Percentiles rank a stretch among this genome's conserved stretches.
Conservation (phyloP, 305 asterid genomes). For the Petunia hybrid region DNA sequence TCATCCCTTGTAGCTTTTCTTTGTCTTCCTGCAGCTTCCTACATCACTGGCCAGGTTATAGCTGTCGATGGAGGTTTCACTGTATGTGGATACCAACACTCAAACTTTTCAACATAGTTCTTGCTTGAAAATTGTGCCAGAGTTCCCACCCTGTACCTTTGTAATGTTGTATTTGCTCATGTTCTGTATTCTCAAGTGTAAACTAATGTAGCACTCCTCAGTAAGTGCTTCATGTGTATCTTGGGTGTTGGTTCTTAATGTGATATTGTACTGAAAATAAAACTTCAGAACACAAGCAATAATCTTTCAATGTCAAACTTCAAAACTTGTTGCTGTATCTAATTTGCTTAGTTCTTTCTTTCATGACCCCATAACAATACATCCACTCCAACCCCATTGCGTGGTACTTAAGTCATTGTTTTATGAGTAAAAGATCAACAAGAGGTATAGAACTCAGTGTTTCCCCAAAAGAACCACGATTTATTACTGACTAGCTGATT, state of each 20-base stretch:
- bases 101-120: not conserved
- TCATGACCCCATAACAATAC: not conserved
- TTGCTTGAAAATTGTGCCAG: not conserved
- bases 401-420: not conserved
- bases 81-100: conserved; percentile 55
- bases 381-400: not conserved
- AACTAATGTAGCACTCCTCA: not conserved
- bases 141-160: not conserved
- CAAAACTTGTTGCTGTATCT: too few species aligned
- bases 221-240: too few species aligned
- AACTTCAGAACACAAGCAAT: not conserved
- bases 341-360: not conserved
- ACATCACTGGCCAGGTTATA: conserved; percentile 77
- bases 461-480: not conserved
- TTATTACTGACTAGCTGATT: not conserved
- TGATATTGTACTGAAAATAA: not conserved
- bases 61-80: conserved; percentile 89
- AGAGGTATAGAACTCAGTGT: not conserved
- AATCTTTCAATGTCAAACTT: not conserved
- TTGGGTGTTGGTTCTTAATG: not conserved
- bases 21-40: conserved; percentile 89
- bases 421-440: not conserved
- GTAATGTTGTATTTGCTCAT: not conserved
- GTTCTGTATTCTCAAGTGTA: not conserved
- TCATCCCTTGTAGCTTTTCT: conserved; percentile 86